phyloP scores from a whole-genome alignment of 1,139 yeast genomes.

The Candida smagusa region DNA sequence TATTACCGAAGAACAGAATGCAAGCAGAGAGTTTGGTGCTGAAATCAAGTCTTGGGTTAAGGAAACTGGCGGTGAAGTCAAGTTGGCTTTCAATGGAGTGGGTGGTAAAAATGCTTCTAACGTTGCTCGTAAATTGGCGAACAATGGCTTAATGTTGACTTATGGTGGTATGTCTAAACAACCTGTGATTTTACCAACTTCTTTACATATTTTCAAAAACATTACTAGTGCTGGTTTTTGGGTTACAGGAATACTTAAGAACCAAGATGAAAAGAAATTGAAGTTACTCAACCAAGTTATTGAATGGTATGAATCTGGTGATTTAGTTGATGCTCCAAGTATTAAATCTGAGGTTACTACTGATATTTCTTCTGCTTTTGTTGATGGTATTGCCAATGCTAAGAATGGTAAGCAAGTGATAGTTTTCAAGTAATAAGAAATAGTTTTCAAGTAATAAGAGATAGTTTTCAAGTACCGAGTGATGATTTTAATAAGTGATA shows the following conservation, averaged over 20 bases:
- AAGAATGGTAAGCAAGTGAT: constrained; percentile 44
- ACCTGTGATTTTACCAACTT: constrained; percentile 87
- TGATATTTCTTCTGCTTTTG: constrained; percentile 49
- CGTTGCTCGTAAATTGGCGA: constrained; percentile 73
- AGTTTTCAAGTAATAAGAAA: too few species aligned
- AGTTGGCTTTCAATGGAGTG: constrained; percentile 84
- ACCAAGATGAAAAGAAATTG: constrained; percentile 60
- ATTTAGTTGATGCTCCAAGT: constrained; percentile 60
- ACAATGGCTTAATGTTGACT: constrained; percentile 72
- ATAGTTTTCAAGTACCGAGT: too few species aligned
- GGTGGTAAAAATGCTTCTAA: constrained; percentile 86
- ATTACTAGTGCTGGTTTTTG: constrained; percentile 87
- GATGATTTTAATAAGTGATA: too few species aligned
- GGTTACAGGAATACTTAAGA: constrained; percentile 77
- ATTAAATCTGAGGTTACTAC: constrained; percentile 39
- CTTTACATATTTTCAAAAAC: constrained; percentile 85
- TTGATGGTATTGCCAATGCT: constrained; percentile 50
- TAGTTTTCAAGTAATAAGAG: too few species aligned
- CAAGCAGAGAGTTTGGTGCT: constrained; percentile 59
- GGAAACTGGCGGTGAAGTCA: constrained; percentile 54
- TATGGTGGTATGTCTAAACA: constrained; percentile 98
- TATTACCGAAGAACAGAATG: constrained; percentile 81
- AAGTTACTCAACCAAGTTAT: constrained; percentile 60
- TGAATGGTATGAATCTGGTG: constrained; percentile 61
- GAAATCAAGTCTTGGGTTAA: constrained; percentile 62